Base-by-base conservation (phyloP, 495 filamentous ascomycete genomes). In the Podospora tetraspora region DNA sequence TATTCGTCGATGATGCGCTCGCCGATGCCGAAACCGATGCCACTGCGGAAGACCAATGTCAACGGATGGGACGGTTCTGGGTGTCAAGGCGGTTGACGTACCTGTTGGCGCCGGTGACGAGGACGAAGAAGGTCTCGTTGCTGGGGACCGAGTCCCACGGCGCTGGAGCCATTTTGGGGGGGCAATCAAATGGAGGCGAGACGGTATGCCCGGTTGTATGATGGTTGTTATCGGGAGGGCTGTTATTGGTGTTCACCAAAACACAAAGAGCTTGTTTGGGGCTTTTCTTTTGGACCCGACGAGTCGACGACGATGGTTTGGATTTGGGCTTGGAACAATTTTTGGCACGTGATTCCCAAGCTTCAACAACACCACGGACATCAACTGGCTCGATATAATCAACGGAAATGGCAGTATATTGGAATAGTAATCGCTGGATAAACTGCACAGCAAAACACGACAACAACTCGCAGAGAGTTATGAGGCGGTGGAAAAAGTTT, bases 1-100 rank as follows among this genome's bases (percentile, higher is more conserved):
- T 97, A 98, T 75, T 97, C 93, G 81, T 96, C 90, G 69, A 94
- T 93, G 21, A 98, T 84, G 67, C 96, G 93, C 68, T 88, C 86
- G 73, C 92, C 92, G 66, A 91, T 95, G 62, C 90, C 88, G 71
- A 92, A 92, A 56, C 95, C 95, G 66, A 99, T 89, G 61, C 95
- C 95, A 78, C 96, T 97, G 77, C 13, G 21, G 7, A 43, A 22
- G 29, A 10, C 10, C 4, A 56, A 70, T 63, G 52, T 66, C 61
- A 76, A 67, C 72, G 68, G 59, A 73, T 67, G 68, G 57, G 32
- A 64, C 27, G 19, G 21, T 72, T 30, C 57, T 30, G 32, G 56
- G n/a, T 12, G 59, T 10, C 61, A 37, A 32, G 7, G 43, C 56
- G 29, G 3, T 10, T 13, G 16, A 62, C 68, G 63, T 81, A 90